phyloP scores from a whole-genome alignment of 2,329 filamentous ascomycete genomes.

The Domatiomyces catenatus region DNA sequence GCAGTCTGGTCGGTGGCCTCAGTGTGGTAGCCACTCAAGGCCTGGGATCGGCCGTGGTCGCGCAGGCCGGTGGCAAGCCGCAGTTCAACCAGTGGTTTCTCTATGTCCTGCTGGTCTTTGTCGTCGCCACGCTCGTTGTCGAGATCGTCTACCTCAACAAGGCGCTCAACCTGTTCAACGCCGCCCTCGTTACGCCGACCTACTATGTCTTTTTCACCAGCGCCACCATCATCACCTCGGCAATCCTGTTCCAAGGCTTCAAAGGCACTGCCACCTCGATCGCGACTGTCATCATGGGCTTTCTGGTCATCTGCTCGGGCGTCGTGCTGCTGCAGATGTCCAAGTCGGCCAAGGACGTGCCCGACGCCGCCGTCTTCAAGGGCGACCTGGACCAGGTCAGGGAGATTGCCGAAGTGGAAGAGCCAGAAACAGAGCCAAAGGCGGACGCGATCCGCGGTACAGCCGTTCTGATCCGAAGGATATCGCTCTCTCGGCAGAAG shows the following conservation, averaged over 20 bases:
- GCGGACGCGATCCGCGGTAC: constrained; percentile 89
- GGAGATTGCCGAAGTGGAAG: constrained; percentile 85
- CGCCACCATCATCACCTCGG: constrained; percentile 84
- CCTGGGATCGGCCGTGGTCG: constrained; percentile 75
- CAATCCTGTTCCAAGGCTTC: constrained; percentile 84
- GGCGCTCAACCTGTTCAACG: constrained; percentile 95
- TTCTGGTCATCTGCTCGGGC: constrained; percentile 82
- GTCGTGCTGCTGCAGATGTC: constrained; percentile 91
- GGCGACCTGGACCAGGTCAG: constrained; percentile 91
- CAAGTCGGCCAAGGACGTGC: constrained; percentile 94
- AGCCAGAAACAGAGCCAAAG: constrained; percentile 91
- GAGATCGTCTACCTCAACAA: constrained; percentile 98
- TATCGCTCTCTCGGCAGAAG: constrained; percentile 60
- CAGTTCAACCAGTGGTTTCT: constrained; percentile 98
- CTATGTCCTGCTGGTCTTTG: constrained; percentile 82
- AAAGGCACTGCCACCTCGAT: constrained; percentile 71
- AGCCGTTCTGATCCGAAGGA: constrained; percentile 68
- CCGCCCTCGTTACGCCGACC: constrained; percentile 88
- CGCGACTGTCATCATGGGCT: constrained; percentile 79
- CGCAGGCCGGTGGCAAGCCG: constrained; percentile 61
- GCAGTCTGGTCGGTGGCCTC: constrained; percentile 82
- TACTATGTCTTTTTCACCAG: constrained; percentile 99
- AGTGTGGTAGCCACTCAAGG: constrained; percentile 94
- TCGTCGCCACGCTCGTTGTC: constrained; percentile 71
- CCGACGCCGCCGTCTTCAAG: constrained; percentile 78